phyloP scores from a whole-genome alignment of 352 stramenopile species.

The Globisporangium orthogonon region DNA sequence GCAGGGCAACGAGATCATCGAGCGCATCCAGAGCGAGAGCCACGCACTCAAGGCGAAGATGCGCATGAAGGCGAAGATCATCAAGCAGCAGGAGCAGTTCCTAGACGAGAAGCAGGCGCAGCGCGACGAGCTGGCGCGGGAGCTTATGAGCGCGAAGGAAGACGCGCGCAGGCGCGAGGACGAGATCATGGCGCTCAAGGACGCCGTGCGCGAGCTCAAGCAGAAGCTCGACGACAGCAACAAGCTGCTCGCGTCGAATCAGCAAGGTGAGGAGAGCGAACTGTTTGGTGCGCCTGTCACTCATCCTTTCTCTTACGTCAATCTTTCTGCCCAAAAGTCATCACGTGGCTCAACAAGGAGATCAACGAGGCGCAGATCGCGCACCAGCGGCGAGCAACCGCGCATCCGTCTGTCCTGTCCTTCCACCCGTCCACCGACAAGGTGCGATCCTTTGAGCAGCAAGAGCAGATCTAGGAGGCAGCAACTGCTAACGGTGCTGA shows the following conservation, averaged over 20 bases:
- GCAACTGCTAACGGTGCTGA: too few relatives aligned
- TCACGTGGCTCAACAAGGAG: conserved; percentile 89
- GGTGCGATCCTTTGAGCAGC: conserved; percentile 9
- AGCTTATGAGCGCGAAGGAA: conserved; percentile 60
- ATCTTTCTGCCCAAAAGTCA: conserved; percentile 34
- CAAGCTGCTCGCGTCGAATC: conserved; percentile 82
- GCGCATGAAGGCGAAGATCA: conserved; percentile 85
- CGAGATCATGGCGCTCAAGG: conserved; percentile 52
- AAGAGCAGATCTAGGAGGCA: too few relatives aligned
- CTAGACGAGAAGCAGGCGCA: conserved; percentile 78
- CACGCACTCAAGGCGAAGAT: conserved; percentile 72
- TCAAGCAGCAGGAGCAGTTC: conserved; percentile 86
- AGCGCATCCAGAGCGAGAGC: conserved; percentile 84
- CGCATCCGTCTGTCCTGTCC: conserved; percentile 64
- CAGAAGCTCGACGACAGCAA: conserved; percentile 86
- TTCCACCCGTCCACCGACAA: conserved; percentile 48
- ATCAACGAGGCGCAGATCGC: conserved; percentile 87
- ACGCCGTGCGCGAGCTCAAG: conserved; percentile 65
- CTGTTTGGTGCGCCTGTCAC: background rate
- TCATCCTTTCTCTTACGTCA: background rate
- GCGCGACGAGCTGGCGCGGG: conserved; percentile 48
- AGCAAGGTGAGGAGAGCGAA: conserved; percentile 53
- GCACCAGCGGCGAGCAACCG: conserved; percentile 48
- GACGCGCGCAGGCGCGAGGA: conserved; percentile 70
- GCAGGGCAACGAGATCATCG: conserved; percentile 87